Conservation (phyloP, 2,329 filamentous ascomycete species). For the Fusarium sp. region DNA sequence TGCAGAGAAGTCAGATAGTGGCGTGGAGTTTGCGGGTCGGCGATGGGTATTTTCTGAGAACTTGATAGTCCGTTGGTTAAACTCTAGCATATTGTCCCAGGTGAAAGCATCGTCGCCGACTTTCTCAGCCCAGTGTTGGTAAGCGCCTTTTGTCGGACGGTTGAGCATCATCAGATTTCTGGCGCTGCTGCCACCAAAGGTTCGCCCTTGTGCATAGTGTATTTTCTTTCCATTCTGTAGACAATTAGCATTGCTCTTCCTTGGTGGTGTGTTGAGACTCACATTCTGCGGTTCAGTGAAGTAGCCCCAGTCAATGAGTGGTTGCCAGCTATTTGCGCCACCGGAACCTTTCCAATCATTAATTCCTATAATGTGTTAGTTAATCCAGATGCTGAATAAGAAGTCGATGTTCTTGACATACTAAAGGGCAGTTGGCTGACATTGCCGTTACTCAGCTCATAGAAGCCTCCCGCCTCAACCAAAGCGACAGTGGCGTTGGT, state of each 20-base stretch:
- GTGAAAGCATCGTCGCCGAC: conserved; percentile 3
- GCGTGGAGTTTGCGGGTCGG: neutral
- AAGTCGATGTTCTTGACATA: neutral
- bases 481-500: conserved; percentile 2
- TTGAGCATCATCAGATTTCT: conserved; percentile 14
- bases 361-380: neutral
- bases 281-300: conserved; percentile 12
- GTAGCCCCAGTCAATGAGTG: conserved; percentile 8
- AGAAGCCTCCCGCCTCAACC: conserved; percentile 6
- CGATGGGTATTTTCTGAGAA: neutral
- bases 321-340: neutral
- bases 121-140: conserved; percentile 2
- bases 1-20: neutral
- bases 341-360: conserved; percentile 1
- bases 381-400: neutral
- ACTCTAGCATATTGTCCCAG: conserved; percentile 8
- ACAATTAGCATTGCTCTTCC: neutral
- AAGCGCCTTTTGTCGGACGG: conserved; percentile 1
- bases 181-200: conserved; percentile 5
- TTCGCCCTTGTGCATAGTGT: conserved; percentile 1
- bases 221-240: conserved; percentile 1
- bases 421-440: conserved; percentile 8
- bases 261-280: neutral
- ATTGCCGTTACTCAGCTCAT: conserved; percentile 10
- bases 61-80: neutral